Evolutionary conservation across 208 protist genomes (phyloP), one percentile per base, ranked within the genome.

Genomic region (Trypanosoma avium): DNA sequence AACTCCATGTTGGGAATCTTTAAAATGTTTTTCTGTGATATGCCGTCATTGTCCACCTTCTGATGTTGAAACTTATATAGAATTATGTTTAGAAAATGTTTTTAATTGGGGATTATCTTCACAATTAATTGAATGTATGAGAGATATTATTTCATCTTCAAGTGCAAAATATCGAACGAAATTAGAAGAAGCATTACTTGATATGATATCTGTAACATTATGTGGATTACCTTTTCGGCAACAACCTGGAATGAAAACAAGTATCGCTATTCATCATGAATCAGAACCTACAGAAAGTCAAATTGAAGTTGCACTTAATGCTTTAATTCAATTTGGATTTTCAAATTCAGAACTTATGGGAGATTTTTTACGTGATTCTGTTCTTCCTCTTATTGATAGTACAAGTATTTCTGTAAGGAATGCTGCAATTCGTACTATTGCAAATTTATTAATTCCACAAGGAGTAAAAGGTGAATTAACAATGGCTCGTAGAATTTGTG

Each of bases 171-270:
- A 88, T 60, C 81, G 82, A 22, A 68, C 70, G 19, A 86, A 85
- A 64, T 55, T 95, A 42, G 86, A 92, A 61, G 83, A 92, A 61
- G 80, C 77, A 26, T 60, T 95, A 55, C 77, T 95, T 10, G 89
- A 95, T 64, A 86, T 91, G 79, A 95, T 95, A 67, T 95, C 89
- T 26, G 70, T 95, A 35, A 95, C 89, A 26, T 79, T 95, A 3
- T 95, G 86, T 55, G 86, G 86, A 17, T 62, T 93, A 5, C 89
- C 89, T 5, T 95, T 95, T 56, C 68, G 89, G 0, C 89, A 95
- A 45, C 81, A 90, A 30, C 30, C 53, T 38, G 67, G 66, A 38
- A 48, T 64, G 0, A 58, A 75, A 26, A 45, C 56, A 7, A 54
- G 61, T 24, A 58, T 42, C 5, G 56, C 48, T 36, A 40, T 75